Evolutionary conservation across 2,329 filamentous ascomycete genomes (phyloP).

Genomic region (Aspergillus sp.): DNA sequence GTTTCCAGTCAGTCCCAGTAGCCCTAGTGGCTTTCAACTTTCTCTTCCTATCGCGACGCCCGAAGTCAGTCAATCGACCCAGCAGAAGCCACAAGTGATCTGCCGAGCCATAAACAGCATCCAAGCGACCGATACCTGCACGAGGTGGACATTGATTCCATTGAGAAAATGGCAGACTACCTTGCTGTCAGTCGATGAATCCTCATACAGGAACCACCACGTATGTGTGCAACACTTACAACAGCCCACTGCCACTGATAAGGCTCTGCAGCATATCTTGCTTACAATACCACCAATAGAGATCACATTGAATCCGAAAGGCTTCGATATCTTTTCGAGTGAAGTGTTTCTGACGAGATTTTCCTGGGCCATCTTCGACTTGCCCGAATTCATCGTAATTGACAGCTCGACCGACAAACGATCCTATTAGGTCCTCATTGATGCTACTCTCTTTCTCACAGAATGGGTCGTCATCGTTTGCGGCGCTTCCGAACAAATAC

Average conservation of each 20-base stretch:
- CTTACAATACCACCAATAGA: constrained; percentile 96
- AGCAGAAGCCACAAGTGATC: constrained; percentile 84
- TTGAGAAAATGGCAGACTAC: constrained; percentile 72
- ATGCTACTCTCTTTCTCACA: constrained; percentile 48
- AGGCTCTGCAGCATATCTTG: constrained; percentile 92
- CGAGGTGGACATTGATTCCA: constrained; percentile 90
- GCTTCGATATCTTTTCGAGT: constrained; percentile 67
- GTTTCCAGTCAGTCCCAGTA: constrained; percentile 58
- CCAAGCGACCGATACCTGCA: constrained; percentile 71
- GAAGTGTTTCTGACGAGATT: constrained; percentile 34
- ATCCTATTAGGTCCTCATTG: constrained; percentile 58
- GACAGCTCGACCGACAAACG: constrained; percentile 57
- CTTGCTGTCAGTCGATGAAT: constrained; percentile 18
- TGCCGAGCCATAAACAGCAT: constrained; percentile 82
- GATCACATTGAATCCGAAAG: constrained; percentile 77
- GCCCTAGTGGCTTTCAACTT: constrained; percentile 69
- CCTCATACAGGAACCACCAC: background rate
- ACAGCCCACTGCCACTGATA: constrained; percentile 76
- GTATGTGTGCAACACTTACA: constrained; percentile 60
- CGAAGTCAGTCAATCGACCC: constrained; percentile 76
- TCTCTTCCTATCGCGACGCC: constrained; percentile 71
- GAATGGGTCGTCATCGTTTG: constrained; percentile 44
- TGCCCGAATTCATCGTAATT: constrained; percentile 59
- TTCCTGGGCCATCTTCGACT: constrained; percentile 37
- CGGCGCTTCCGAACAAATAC: constrained; percentile 32